Conservation (phyloP, 176 grass and related monocot species). For the Oryza glumipatula region DNA sequence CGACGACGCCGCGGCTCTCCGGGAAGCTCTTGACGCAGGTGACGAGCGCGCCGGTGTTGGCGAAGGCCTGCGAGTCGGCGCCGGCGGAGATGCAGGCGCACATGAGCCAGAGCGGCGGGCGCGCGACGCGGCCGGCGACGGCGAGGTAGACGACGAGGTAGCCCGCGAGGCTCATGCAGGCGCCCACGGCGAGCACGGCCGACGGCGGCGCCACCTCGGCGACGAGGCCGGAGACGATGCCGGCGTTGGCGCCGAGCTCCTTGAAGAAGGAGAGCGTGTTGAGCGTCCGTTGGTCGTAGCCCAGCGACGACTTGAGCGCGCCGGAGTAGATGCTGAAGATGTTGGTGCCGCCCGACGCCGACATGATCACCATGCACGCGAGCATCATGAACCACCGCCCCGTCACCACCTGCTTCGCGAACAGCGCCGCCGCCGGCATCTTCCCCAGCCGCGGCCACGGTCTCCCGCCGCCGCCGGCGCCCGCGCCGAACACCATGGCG, state of each 20-base stretch:
- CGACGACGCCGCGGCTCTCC: constrained; percentile 45
- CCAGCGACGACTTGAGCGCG: constrained; percentile 32
- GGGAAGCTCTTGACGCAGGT: constrained; percentile 56
- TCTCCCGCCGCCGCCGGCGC: background rate
- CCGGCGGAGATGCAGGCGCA: constrained; percentile 48
- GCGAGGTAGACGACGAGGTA: constrained; percentile 63
- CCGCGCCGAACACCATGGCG: background rate
- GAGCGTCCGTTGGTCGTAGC: constrained; percentile 49
- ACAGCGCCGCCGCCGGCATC: background rate
- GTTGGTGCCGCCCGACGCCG: constrained; percentile 49
- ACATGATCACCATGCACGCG: constrained; percentile 54
- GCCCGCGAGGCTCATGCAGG: constrained; percentile 49
- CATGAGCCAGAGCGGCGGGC: constrained; percentile 47
- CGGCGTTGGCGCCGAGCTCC: constrained; percentile 56
- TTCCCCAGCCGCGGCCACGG: too few species aligned
- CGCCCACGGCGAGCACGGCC: constrained; percentile 49
- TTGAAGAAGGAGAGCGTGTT: constrained; percentile 60
- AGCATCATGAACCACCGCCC: constrained; percentile 59
- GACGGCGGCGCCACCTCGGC: constrained; percentile 47
- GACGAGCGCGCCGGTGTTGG: constrained; percentile 48
- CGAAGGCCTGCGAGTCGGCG: constrained; percentile 47
- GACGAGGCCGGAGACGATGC: constrained; percentile 49
- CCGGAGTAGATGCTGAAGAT: constrained; percentile 50
- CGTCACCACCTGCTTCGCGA: constrained; percentile 20
- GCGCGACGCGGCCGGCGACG: constrained; percentile 28